Base-by-base conservation (phyloP, 805 yeast species). In the Saturnispora sekii region DNA sequence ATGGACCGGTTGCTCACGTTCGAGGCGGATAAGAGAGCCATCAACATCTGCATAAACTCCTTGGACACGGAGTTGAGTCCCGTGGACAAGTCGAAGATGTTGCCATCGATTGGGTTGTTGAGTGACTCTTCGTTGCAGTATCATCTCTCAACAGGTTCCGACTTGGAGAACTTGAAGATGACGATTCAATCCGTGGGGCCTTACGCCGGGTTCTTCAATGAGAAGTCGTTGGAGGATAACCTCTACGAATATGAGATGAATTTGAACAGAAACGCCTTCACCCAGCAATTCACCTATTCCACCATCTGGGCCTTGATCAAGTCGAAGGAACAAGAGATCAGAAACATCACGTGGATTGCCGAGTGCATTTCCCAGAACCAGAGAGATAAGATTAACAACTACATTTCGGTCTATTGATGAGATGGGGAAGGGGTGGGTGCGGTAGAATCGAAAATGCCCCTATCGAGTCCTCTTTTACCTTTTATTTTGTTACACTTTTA, bases 341-440 rank as follows among this genome's bases (percentile, higher is more conserved):
- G 98, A 66, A 93, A 93, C 63, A 83, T 93, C 53, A 87, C 97
- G n/a, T 93, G 99, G 99, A 90, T 93, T 46, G 96, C 97, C 41
- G 99, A 93, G 69, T 93, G 99, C 71, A 93, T 93, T 68, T 96
- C 97, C 30, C 98, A 94, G 65, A 89, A 88, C 62, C 99, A 93
- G 72, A 86, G 88, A 69, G 94, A 86, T 61, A 78, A 96, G 64
- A 86, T 93, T 53, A 81, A 83, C 56, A 86, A 85, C 63, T 94
- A 88, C 63, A 88, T 94, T 49, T 71, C 94, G 37, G 96, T 90
- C 35, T 87, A 81, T 55, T 88, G 68, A 8, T 21, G 26, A 21
- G 26, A 6, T 21, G 26, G 8, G 7, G 26, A n/a, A n/a, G 26
- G 26, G 26, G 26, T 21, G 6, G 26, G 5, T 21, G 26, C 26